Evolutionary conservation across 129 eudicot genomes (phyloP), one percentile per base, ranked within the genome.

Genomic region (Glebionis coronaria): DNA sequence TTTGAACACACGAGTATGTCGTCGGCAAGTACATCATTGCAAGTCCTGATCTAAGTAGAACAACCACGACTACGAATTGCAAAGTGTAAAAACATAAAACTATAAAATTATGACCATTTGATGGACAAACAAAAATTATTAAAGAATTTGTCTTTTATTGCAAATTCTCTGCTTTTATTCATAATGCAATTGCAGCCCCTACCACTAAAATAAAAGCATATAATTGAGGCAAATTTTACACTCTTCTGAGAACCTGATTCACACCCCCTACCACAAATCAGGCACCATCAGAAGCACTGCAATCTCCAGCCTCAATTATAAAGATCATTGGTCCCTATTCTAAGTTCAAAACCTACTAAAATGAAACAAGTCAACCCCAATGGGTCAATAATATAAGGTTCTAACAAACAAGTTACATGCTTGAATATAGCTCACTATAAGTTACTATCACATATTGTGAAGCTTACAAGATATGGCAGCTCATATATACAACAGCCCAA

Each of bases 231-330:
- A 31, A 13, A 56, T 25, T 10, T 56, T 57, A 31, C 25, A 40
- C 12, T 49, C 44, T 65, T 65, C 19, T 5, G 59, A 45, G 47
- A 29, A 50, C 23, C 61, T 28, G 71, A 66, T 66, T 66, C 71
- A 66, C 8, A 66, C 19, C 59, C 72, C 29, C 72, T 23, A 53
- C 35, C 50, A 68, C 42, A 58, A 58, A 28, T 4, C 49, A 40
- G 47, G 28, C 50, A 61, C 67, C 67, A 15, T 40, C 67, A 38
- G 12, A 19, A 67, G 54, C 62, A 53, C 46, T 53, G 62, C 62
- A 25, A 68, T 67, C 51, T 53, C 16, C 21, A 12, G 35, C 51
- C 62, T 31, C 50, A 35, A 31, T 52, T 16, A n/a, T 23, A 45
- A 13, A 65, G 5, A 14, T 21, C 9, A 28, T 16, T 66, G 50